Base-by-base conservation (phyloP, 148 eudicot genomes). In the Hydrangea macrophylla region DNA sequence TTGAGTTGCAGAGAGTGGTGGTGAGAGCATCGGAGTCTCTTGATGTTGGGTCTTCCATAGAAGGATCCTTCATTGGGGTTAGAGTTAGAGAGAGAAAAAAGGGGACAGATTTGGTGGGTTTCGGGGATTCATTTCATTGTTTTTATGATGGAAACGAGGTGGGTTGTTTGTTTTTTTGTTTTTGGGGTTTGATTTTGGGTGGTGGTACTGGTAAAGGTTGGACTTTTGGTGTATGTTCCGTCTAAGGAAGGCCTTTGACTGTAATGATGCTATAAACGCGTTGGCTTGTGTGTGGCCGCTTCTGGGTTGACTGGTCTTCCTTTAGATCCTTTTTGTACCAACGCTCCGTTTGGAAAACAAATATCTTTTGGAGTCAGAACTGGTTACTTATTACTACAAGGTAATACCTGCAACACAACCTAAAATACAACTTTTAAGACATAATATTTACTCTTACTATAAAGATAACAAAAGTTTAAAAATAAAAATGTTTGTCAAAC, bases 1-100 rank as follows among this genome's bases (percentile, higher is more conserved):
- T 85, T 62, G 97, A 85, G 79, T 90, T 94, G 40, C 73, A 50
- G 27, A 94, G 67, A 27, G 98, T 90, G 9, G 96, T 78, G 31
- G 70, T 20, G 24, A 94, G 67, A 45, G 97, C 97, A 72, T 80
- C 87, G 6, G 77, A 72, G 12, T 37, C 62, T 10, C 53, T 26
- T 69, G 51, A 25, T 50, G 39, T 55, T 61, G 32, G 50, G 12
- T 62, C 54, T 37, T 70, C 79, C 79, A 78, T 78, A 9, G 75
- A 65, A 55, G 58, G 25, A 64, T 68, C 65, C 66, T 57, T 80
- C 74, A 79, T 71, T 9, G 51, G 50, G 2, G n/a, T 31, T 10
- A 42, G 72, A 13, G 12, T n/a, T n/a, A n/a, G n/a, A n/a, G n/a
- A n/a, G n/a, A n/a, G n/a, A n/a, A 30, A 9, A 26, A 62, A 1